Conservation (phyloP, 352 stramenopile genomes). For the Thalassiosira mediterranea region DNA sequence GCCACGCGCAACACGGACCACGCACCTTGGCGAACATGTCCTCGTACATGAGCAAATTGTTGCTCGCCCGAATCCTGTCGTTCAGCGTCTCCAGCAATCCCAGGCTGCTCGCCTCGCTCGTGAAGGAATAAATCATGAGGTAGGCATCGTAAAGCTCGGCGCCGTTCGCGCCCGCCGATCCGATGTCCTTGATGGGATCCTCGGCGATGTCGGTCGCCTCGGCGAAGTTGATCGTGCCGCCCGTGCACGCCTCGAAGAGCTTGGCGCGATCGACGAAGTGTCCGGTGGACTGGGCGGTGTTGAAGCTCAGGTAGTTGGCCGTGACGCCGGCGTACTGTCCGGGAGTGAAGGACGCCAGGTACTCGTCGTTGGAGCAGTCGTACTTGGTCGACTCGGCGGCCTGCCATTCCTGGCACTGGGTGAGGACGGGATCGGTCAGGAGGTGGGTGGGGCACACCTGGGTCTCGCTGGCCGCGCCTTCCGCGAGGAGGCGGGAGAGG, state of each 20-base stretch:
- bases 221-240: conserved; percentile 20
- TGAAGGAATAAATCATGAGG: conserved; percentile 51
- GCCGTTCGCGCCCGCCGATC: not conserved
- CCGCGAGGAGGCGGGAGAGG: conserved; percentile 1
- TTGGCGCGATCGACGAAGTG: conserved; percentile 12
- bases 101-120: conserved; percentile 22
- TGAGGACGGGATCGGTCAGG: not conserved
- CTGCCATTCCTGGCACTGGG: conserved; percentile 2
- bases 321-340: conserved; percentile 14
- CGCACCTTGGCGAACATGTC: conserved; percentile 53
- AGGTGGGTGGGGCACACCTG: conserved; percentile 1
- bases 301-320: conserved; percentile 20
- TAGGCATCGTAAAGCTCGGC: conserved; percentile 52
- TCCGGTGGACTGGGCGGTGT: conserved; percentile 1
- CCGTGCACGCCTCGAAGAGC: conserved; percentile 20
- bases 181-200: conserved; percentile 24
- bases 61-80: conserved; percentile 35
- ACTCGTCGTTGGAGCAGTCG: conserved; percentile 7
- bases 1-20: no score
- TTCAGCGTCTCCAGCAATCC: conserved; percentile 49
- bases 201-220: conserved; percentile 15
- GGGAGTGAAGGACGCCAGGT: conserved; percentile 16
- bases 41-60: conserved; percentile 31
- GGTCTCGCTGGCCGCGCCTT: no score
- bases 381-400: conserved; percentile 5